Evolutionary conservation across 768 basidiomycete species (phyloP).

Genomic region (Mycena amicta): DNA sequence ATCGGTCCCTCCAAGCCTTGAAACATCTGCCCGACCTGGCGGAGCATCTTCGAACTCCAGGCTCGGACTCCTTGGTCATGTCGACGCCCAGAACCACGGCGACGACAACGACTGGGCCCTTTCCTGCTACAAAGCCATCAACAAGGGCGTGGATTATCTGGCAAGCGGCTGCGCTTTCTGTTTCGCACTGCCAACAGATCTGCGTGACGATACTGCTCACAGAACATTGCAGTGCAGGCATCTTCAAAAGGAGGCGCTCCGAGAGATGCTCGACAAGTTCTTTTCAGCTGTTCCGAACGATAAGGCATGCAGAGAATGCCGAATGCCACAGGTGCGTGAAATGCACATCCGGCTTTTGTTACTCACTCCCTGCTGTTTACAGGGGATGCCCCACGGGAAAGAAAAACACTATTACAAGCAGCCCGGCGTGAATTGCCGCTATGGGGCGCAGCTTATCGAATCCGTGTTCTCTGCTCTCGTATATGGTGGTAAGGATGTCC

Average conservation of each 20-base stretch:
- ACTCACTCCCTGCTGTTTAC: not conserved
- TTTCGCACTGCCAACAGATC: not conserved
- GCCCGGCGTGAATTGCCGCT: not conserved
- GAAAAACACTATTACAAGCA: not conserved
- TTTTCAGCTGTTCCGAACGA: not conserved
- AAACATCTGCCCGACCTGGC: not conserved
- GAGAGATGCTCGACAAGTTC: not conserved
- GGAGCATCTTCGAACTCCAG: not conserved
- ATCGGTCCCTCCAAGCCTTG: not conserved
- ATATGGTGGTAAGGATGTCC: not conserved
- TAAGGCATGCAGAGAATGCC: not conserved
- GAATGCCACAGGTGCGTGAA: not conserved
- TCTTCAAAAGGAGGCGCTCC: not conserved
- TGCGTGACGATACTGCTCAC: not conserved
- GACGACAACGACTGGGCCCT: not conserved
- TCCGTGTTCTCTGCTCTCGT: not conserved
- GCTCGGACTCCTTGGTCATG: not conserved
- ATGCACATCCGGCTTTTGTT: not conserved
- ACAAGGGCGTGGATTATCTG: not conserved
- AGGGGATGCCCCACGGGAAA: not conserved
- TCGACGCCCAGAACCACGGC: not conserved
- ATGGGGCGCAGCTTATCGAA: not conserved
- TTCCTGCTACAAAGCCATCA: not conserved
- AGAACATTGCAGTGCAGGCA: not conserved
- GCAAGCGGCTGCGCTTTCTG: not conserved